phyloP scores from a whole-genome alignment of 257 asterid genomes.

The Nicotiana attenuata region DNA sequence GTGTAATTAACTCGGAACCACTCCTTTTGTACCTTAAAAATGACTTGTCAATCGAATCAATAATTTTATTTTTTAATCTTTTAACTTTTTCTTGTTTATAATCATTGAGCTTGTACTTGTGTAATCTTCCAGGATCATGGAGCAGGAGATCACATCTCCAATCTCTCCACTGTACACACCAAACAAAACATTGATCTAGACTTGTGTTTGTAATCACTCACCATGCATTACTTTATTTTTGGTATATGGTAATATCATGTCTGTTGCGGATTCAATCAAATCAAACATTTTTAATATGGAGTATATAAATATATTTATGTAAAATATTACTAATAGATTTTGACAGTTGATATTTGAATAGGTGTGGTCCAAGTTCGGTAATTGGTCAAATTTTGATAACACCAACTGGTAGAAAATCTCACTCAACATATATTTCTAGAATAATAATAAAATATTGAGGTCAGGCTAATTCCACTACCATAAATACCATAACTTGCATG shows the following conservation, averaged over 20 bases:
- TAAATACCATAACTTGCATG: neutral
- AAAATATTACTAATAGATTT: no score
- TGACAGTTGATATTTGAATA: no score
- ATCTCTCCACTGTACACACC: neutral
- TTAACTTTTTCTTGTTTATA: conserved; percentile 1
- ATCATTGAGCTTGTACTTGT: conserved; percentile 8
- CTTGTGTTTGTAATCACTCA: neutral
- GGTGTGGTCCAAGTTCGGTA: neutral
- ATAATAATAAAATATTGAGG: neutral
- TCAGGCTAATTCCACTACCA: neutral
- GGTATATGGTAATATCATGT: neutral
- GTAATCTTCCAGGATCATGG: neutral
- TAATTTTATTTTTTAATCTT: neutral
- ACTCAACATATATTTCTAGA: neutral
- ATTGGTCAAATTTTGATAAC: neutral
- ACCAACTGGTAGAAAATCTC: neutral
- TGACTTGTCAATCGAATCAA: conserved; percentile 19
- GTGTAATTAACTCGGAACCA: neutral
- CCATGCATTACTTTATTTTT: neutral
- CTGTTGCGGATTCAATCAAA: no score
- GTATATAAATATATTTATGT: no score
- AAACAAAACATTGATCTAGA: neutral
- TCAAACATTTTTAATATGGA: no score
- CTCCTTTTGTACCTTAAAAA: conserved; percentile 12
- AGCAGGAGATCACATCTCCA: neutral